A percentile compares a stretch with the other conserved stretches of the same genome.
Conservation (phyloP, 1,284 basidiomycete species). For the Tranzscheliella williamsii region DNA sequence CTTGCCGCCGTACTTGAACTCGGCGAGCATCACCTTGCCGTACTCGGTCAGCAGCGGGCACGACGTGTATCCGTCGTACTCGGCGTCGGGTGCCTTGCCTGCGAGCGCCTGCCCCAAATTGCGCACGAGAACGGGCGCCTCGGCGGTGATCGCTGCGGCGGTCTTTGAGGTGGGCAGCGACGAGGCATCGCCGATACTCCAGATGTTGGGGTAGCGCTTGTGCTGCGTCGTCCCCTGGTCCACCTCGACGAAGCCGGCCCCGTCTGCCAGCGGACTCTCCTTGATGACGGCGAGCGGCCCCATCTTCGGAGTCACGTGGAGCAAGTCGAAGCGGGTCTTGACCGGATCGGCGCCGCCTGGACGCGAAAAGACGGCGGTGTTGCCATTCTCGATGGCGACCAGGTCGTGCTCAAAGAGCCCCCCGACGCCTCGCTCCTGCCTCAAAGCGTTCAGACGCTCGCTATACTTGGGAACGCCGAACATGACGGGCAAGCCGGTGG, state of each 20-base stretch:
- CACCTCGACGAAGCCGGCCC: constrained; percentile 71
- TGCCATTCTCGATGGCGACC: constrained; percentile 67
- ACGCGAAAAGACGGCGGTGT: constrained; percentile 74
- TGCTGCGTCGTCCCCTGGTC: constrained; percentile 79
- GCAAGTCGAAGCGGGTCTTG: constrained; percentile 77
- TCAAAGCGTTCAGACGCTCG: constrained; percentile 77
- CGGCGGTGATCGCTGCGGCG: constrained; percentile 86
- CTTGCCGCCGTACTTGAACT: constrained; percentile 78
- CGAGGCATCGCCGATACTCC: constrained; percentile 86
- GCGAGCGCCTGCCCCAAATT: constrained; percentile 67
- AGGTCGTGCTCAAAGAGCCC: constrained; percentile 84
- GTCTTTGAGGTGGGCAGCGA: constrained; percentile 94
- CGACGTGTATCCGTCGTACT: constrained; percentile 60
- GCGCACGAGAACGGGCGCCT: constrained; percentile 88
- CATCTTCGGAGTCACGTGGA: constrained; percentile 91
- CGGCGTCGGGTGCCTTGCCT: constrained; percentile 35
- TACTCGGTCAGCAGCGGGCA: constrained; percentile 71
- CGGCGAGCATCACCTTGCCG: constrained; percentile 83
- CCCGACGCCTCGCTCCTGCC: constrained; percentile 77
- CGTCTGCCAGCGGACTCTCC: constrained; percentile 66
- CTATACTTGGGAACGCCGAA: constrained; percentile 84
- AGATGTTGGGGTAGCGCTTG: constrained; percentile 79
- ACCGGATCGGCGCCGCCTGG: constrained; percentile 49
- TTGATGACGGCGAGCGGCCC: constrained; percentile 83
- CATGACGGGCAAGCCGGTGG: constrained; percentile 87